phyloP scores from a whole-genome alignment of 352 stramenopile genomes.

The Globisporangium polare region DNA sequence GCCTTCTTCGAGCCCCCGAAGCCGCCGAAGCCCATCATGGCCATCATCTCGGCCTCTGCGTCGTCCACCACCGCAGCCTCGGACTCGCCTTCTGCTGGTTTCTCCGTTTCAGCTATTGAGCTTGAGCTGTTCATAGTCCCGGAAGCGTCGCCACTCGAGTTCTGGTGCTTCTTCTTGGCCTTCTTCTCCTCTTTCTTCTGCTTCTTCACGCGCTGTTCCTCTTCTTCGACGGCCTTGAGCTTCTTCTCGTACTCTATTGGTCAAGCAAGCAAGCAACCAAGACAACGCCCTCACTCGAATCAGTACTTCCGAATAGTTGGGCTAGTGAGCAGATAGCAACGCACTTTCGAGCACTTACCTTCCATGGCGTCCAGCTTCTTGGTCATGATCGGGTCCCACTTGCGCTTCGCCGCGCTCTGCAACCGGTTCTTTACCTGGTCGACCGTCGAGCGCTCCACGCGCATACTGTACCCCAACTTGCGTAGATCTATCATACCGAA shows the following conservation, averaged over 20 bases:
- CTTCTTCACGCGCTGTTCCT: conserved; percentile 62
- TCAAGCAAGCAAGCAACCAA: not conserved
- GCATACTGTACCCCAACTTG: conserved; percentile 91
- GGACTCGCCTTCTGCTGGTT: not conserved
- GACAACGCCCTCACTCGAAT: not conserved
- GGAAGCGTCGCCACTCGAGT: not conserved
- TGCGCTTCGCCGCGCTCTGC: conserved; percentile 77
- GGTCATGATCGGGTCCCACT: conserved; percentile 76
- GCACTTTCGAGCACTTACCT: no score
- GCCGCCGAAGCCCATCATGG: conserved; percentile 89
- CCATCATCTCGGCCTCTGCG: conserved; percentile 86
- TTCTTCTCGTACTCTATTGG: conserved; percentile 83
- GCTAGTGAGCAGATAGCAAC: no score
- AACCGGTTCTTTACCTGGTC: conserved; percentile 86
- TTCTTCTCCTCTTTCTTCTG: conserved; percentile 79
- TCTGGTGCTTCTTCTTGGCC: conserved; percentile 47
- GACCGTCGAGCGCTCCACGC: conserved; percentile 84
- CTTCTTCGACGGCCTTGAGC: conserved; percentile 59
- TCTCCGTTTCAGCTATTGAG: not conserved
- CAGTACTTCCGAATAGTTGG: no score
- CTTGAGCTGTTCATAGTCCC: conserved; percentile 11
- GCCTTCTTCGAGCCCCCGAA: conserved; percentile 81
- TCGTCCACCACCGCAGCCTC: conserved; percentile 15
- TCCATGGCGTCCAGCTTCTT: conserved; percentile 83
- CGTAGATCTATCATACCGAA: conserved; percentile 64